These are phyloP conservation scores for Thelephora ganbajun DNA, from an alignment of 768 basidiomycete species.

Conservation along the genomic window DNA sequence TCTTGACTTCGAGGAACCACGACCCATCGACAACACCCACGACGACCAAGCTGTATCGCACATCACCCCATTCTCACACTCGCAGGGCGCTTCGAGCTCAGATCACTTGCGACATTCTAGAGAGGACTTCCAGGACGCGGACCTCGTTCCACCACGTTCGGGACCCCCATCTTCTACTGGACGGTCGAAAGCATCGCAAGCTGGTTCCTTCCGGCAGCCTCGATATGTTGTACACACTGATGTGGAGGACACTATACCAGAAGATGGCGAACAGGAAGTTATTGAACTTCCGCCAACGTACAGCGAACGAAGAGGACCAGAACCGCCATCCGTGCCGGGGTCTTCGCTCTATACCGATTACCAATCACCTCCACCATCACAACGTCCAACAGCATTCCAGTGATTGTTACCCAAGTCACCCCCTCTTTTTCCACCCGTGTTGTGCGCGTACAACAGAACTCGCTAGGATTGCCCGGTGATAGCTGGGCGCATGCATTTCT, in stretches of 20 bases:
- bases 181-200: constrained; percentile 18
- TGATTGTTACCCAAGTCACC: too few relatives aligned
- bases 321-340: constrained; percentile 6
- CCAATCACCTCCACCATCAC: constrained; percentile 5
- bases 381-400: too few relatives aligned
- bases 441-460: too few relatives aligned
- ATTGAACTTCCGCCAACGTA: constrained; percentile 73
- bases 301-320: constrained; percentile 29
- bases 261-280: constrained; percentile 33
- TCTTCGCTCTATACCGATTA: not conserved
- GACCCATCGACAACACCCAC: constrained; percentile 3
- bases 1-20: constrained; percentile 4
- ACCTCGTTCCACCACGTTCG: too few relatives aligned
- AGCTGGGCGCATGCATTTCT: not conserved
- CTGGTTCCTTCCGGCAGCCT: constrained; percentile 24
- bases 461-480: not conserved
- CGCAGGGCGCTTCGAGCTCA: not conserved
- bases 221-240: constrained; percentile 60
- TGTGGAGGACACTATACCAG: constrained; percentile 38
- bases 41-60: constrained; percentile 5
- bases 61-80: constrained; percentile 5
- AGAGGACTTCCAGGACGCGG: too few relatives aligned
- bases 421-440: too few relatives aligned
- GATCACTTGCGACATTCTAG: too few relatives aligned
- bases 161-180: not conserved